phyloP scores from a whole-genome alignment of 116 monocot genomes.

The Posidonia oceanica region DNA sequence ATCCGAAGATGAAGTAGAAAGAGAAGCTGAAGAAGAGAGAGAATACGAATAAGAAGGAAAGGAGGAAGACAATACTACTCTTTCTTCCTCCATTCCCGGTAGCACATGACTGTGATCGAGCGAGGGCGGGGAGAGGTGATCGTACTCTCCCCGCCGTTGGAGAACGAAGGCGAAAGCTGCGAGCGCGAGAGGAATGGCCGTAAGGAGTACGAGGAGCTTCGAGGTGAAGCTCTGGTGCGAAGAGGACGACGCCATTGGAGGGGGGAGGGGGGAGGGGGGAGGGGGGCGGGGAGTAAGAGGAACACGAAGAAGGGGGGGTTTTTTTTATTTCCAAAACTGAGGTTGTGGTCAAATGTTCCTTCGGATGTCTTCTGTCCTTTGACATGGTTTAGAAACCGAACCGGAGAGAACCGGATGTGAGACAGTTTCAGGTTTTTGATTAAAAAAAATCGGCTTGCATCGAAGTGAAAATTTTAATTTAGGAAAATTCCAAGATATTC shows the following conservation, averaged over 20 bases:
- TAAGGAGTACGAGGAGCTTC: slow-evolving; percentile 52
- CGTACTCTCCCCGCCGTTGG: slow-evolving; percentile 75
- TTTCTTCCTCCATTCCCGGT: slow-evolving; percentile 45
- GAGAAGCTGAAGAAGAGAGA: not conserved
- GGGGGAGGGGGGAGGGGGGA: not conserved
- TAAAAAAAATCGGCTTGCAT: too few relatives aligned
- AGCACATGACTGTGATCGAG: slow-evolving; percentile 29
- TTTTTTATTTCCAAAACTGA: too few relatives aligned
- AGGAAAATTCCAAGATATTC: too few relatives aligned
- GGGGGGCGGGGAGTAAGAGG: not conserved
- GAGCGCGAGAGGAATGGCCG: slow-evolving; percentile 48
- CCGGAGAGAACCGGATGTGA: too few relatives aligned
- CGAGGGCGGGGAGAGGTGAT: slow-evolving; percentile 39
- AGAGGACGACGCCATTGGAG: slow-evolving; percentile 5
- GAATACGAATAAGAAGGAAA: not conserved
- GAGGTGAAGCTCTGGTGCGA: slow-evolving; percentile 10
- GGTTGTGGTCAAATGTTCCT: too few relatives aligned
- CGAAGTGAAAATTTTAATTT: too few relatives aligned
- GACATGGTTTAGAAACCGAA: too few relatives aligned
- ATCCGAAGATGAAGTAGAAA: slow-evolving; percentile 20
- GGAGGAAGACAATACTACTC: not conserved
- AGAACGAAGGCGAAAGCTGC: slow-evolving; percentile 68
- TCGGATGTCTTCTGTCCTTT: too few relatives aligned
- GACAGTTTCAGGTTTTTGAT: too few relatives aligned
- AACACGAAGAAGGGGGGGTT: not conserved